A percentile compares a stretch with the other conserved stretches of the same genome.
Conservation (phyloP, 352 stramenopile species). For the Phytophthora sojae region DNA sequence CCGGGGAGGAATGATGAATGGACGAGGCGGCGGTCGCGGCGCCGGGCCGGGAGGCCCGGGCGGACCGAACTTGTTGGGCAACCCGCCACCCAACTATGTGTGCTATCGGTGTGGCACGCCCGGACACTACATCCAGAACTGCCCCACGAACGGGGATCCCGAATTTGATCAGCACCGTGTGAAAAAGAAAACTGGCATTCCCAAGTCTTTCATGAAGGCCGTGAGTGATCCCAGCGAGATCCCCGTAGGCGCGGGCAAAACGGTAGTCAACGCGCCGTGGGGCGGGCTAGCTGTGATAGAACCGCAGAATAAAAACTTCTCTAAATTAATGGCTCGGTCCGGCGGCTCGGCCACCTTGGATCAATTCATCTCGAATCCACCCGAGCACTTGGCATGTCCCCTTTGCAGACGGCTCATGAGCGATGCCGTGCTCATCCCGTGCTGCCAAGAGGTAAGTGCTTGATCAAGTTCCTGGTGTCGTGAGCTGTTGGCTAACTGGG, state of each 20-base stretch:
- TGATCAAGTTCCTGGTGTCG: constrained; percentile 14
- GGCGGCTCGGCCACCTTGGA: constrained; percentile 90
- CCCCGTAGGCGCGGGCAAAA: constrained; percentile 82
- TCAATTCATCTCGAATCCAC: constrained; percentile 91
- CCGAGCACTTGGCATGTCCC: constrained; percentile 89
- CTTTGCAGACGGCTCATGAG: constrained; percentile 90
- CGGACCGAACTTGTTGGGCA: constrained; percentile 45
- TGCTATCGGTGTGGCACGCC: constrained; percentile 87
- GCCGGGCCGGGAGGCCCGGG: constrained; percentile 32
- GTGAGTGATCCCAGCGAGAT: constrained; percentile 89
- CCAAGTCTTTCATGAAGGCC: constrained; percentile 90
- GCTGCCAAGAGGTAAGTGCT: constrained; percentile 85
- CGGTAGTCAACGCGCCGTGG: constrained; percentile 87
- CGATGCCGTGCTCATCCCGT: constrained; percentile 89
- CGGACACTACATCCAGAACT: constrained; percentile 91
- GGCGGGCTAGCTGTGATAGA: constrained; percentile 91
- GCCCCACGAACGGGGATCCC: constrained; percentile 88
- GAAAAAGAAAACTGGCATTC: constrained; percentile 90
- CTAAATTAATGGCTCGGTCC: constrained; percentile 92
- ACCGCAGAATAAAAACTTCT: constrained; percentile 92
- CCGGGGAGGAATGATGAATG: constrained; percentile 57
- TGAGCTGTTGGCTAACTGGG: constrained; percentile 24
- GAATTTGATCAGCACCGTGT: constrained; percentile 90
- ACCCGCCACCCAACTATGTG: constrained; percentile 85
- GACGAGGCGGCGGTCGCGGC: constrained; percentile 45